Evolutionary conservation across 2,329 filamentous ascomycete genomes (phyloP).

Genomic region (Zymoseptoria ardabiliae): DNA sequence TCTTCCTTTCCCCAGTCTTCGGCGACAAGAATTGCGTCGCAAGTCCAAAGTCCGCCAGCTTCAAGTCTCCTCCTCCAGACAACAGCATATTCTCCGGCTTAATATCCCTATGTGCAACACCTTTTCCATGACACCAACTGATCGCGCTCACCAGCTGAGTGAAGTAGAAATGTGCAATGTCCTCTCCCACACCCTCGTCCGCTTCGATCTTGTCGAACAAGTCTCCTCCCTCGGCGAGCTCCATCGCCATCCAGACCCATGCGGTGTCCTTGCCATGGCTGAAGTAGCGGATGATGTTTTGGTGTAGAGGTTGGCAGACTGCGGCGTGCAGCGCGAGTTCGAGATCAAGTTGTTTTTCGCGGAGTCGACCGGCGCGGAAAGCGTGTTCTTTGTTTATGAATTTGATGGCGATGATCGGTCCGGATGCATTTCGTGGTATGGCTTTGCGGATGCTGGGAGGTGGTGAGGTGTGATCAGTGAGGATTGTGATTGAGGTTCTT

Average conservation of each 20-base stretch:
- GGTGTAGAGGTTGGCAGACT: constrained; percentile 60
- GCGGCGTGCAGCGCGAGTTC: constrained; percentile 86
- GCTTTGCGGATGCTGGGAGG: constrained; percentile 79
- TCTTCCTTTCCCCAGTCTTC: constrained; percentile 67
- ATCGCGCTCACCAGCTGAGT: constrained; percentile 83
- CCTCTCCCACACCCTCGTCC: constrained; percentile 85
- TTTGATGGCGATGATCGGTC: constrained; percentile 90
- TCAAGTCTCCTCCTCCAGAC: constrained; percentile 75
- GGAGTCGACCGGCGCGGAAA: constrained; percentile 78
- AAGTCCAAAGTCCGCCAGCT: constrained; percentile 94
- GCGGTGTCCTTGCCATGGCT: constrained; percentile 73
- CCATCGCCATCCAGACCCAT: constrained; percentile 99
- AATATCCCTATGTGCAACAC: constrained; percentile 73
- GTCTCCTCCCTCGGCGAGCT: constrained; percentile 89
- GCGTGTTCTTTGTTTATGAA: constrained; percentile 98
- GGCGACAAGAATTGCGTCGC: constrained; percentile 82
- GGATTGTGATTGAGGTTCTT: neutral
- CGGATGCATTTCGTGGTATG: constrained; percentile 59
- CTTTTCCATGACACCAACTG: constrained; percentile 91
- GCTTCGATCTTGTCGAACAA: constrained; percentile 99
- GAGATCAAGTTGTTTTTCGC: constrained; percentile 80
- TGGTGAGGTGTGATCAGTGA: constrained; percentile 1
- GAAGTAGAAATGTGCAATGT: constrained; percentile 96
- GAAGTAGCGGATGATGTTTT: constrained; percentile 91
- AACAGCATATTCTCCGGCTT: constrained; percentile 89